Evolutionary conservation across 768 basidiomycete species (phyloP).

Genomic region (Tulasnella sp.): DNA sequence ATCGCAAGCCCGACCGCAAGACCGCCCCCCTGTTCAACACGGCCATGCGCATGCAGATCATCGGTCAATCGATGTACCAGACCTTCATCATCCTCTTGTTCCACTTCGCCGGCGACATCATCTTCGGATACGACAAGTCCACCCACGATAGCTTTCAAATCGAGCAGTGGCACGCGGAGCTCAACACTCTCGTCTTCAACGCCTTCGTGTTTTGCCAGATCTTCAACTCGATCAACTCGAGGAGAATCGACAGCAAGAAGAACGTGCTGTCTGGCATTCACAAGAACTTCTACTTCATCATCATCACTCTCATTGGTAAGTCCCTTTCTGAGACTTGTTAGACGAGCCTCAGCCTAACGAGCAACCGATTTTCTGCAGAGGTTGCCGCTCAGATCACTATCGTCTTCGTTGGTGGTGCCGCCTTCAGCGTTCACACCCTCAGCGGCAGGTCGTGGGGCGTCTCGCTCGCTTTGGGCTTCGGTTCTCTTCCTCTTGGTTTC

Average conservation of each 20-base stretch:
- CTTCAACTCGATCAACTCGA: conserved; percentile 90
- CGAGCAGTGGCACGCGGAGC: conserved; percentile 46
- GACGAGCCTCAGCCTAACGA: not conserved
- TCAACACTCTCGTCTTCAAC: conserved; percentile 93
- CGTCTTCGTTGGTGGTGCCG: conserved; percentile 85
- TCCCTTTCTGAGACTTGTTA: not conserved
- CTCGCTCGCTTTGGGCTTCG: conserved; percentile 77
- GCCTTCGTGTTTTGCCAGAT: conserved; percentile 98
- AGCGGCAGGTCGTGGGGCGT: conserved; percentile 89
- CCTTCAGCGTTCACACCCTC: conserved; percentile 82
- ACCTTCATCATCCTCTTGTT: conserved; percentile 77
- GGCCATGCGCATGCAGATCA: conserved; percentile 96
- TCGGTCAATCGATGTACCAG: conserved; percentile 86
- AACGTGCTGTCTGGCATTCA: conserved; percentile 85
- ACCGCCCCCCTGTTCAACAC: conserved; percentile 83
- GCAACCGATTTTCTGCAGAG: conserved; percentile 49
- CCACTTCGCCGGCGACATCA: conserved; percentile 75
- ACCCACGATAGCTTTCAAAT: conserved; percentile 35
- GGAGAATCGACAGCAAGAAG: conserved; percentile 76
- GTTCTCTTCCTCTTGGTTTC: conserved; percentile 84
- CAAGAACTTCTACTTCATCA: conserved; percentile 79
- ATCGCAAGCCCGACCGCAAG: conserved; percentile 89
- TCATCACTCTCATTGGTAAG: conserved; percentile 79
- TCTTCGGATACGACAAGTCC: conserved; percentile 54
- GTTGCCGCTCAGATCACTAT: conserved; percentile 81